phyloP scores from a whole-genome alignment of 2,329 filamentous ascomycete species.

The Didymosphaeria variabile region DNA sequence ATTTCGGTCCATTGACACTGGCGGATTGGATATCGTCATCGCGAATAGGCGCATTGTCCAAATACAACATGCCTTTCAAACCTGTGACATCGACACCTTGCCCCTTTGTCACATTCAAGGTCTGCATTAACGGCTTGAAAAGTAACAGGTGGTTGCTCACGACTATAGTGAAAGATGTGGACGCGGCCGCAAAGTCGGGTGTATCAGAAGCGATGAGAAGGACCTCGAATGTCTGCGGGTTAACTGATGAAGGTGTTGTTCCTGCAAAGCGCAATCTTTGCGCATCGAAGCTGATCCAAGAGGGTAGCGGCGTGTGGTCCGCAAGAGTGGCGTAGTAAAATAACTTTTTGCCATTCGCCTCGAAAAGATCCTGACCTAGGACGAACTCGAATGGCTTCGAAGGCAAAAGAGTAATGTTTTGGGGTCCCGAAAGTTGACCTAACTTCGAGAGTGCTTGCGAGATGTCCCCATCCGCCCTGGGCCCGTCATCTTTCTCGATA shows the following conservation, averaged over 20 bases:
- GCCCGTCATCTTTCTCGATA: conserved; percentile 67
- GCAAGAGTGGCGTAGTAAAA: conserved; percentile 79
- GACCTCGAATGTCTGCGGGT: conserved; percentile 76
- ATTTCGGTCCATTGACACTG: conserved; percentile 67
- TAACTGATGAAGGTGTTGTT: conserved; percentile 70
- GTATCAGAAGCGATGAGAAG: conserved; percentile 81
- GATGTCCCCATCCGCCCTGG: conserved; percentile 65
- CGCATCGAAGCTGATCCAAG: conserved; percentile 82
- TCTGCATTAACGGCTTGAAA: conserved; percentile 61
- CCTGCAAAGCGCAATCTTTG: conserved; percentile 73
- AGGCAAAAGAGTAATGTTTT: conserved; percentile 59
- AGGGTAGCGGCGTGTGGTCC: conserved; percentile 82
- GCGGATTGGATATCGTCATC: conserved; percentile 62
- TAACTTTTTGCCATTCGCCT: conserved; percentile 62
- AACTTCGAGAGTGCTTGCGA: conserved; percentile 66
- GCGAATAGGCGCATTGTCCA: conserved; percentile 54
- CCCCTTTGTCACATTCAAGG: conserved; percentile 45
- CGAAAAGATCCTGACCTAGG: conserved; percentile 66
- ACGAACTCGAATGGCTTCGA: conserved; percentile 53
- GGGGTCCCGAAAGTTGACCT: conserved; percentile 67
- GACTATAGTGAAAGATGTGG: conserved; percentile 73
- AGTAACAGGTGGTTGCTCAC: conserved; percentile 76
- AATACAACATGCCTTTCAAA: conserved; percentile 43
- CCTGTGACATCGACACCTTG: conserved; percentile 39
- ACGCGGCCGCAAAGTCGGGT: conserved; percentile 75